phyloP scores from a whole-genome alignment of 305 asterid species.

The Fraxinus sp. region DNA sequence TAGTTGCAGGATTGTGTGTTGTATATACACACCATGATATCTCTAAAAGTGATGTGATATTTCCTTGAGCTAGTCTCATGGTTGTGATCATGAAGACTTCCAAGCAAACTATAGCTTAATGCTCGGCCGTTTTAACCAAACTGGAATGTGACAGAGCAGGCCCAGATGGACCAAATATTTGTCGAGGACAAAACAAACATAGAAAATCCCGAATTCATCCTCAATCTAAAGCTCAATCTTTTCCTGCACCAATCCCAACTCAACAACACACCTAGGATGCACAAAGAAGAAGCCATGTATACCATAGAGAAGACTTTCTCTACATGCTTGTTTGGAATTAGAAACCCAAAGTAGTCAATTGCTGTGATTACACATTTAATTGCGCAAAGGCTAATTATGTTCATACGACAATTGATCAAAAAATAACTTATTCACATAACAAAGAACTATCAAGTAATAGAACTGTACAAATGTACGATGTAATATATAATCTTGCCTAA shows the following conservation, averaged over 20 bases:
- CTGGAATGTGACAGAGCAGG: not conserved
- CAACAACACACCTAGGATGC: constrained; percentile 45
- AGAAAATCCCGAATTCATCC: constrained; percentile 64
- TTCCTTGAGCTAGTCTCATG: not conserved
- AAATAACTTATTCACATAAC: no score
- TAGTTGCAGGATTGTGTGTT: no score
- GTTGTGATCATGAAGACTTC: not conserved
- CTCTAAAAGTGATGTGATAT: not conserved
- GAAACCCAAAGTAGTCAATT: constrained; percentile 60
- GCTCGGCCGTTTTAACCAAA: not conserved
- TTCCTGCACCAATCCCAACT: constrained; percentile 30
- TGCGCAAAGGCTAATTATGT: no score
- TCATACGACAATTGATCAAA: no score
- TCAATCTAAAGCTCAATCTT: constrained; percentile 41
- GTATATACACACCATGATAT: not conserved
- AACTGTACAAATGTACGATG: no score
- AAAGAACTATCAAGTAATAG: no score
- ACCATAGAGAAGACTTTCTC: constrained; percentile 70
- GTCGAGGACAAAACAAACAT: constrained; percentile 43
- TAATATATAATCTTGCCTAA: no score
- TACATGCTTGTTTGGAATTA: constrained; percentile 55
- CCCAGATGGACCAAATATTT: not conserved
- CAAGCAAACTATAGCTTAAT: not conserved
- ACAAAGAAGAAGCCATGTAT: constrained; percentile 61
- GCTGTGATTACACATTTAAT: constrained; percentile 46